These are phyloP conservation scores for Rhizodiscina lignyota DNA, from an alignment of 495 filamentous ascomycete genomes.

Conservation along the genomic window DNA sequence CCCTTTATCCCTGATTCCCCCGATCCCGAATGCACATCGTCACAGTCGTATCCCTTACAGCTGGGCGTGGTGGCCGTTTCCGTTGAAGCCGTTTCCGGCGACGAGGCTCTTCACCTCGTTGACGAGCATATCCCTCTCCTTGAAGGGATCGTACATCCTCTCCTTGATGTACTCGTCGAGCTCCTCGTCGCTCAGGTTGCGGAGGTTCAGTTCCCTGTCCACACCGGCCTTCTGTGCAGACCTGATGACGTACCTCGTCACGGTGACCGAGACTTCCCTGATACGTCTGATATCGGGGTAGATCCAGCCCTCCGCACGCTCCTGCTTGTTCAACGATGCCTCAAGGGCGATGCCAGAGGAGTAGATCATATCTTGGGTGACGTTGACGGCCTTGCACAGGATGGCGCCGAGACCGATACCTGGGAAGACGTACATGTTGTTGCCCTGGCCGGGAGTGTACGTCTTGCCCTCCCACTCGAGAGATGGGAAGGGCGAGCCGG, in stretches of 20 bases:
- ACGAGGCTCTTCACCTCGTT: conserved; percentile 10
- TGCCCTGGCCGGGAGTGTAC: conserved; percentile 80
- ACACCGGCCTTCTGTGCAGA: conserved; percentile 65
- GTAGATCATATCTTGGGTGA: conserved; percentile 95
- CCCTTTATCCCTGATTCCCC: too few species aligned
- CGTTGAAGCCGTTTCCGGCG: not conserved
- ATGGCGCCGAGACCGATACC: conserved; percentile 93
- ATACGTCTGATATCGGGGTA: conserved; percentile 92
- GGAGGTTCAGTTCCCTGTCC: conserved; percentile 59
- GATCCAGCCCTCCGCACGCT: conserved; percentile 65
- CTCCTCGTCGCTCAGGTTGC: conserved; percentile 56
- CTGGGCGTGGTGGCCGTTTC: not conserved
- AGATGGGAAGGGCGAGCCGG: conserved; percentile 82
- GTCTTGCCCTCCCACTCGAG: conserved; percentile 46
- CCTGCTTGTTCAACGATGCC: conserved; percentile 58
- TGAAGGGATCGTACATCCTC: conserved; percentile 62
- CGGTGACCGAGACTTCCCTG: conserved; percentile 71
- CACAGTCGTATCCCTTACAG: too few species aligned
- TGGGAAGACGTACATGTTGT: conserved; percentile 95
- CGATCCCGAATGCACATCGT: too few species aligned
- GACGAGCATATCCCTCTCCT: conserved; percentile 18
- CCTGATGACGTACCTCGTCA: conserved; percentile 86
- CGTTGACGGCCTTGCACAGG: conserved; percentile 68
- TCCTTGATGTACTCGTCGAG: conserved; percentile 65
- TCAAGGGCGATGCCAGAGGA: conserved; percentile 72